These are phyloP conservation scores for Prunella vulgaris DNA, from an alignment of 257 asterid species.

Conservation along the genomic window DNA sequence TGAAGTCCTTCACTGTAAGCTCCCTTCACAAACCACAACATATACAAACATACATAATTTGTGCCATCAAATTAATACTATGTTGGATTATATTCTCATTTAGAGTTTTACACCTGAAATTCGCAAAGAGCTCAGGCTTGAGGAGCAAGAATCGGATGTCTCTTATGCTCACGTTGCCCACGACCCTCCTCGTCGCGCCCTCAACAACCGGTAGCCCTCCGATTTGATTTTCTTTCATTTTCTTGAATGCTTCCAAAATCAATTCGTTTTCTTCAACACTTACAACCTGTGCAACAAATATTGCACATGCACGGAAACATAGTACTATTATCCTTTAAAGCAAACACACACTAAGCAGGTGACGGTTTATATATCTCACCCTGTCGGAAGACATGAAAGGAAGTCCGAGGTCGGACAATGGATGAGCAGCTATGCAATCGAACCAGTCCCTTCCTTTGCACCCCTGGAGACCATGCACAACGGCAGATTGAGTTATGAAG, in stretches of 20 bases:
- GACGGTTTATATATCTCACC: constrained; percentile 29
- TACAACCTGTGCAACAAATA: constrained; percentile 40
- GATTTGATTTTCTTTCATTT: constrained; percentile 72
- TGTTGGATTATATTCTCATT: background rate
- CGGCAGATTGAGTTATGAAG: constrained; percentile 92
- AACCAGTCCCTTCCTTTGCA: constrained; percentile 89
- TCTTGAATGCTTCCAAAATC: constrained; percentile 76
- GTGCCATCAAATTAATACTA: too few relatives aligned
- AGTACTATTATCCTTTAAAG: too few relatives aligned
- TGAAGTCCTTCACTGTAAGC: constrained; percentile 66
- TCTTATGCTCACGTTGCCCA: constrained; percentile 80
- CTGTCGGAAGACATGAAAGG: constrained; percentile 70
- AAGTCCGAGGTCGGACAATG: constrained; percentile 70
- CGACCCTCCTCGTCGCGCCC: constrained; percentile 47
- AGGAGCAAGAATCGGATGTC: constrained; percentile 83
- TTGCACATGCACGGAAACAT: too few relatives aligned
- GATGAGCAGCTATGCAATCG: constrained; percentile 53
- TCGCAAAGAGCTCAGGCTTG: constrained; percentile 67
- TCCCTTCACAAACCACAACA: constrained; percentile 39
- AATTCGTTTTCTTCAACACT: constrained; percentile 51
- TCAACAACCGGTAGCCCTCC: constrained; percentile 84
- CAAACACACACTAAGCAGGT: too few relatives aligned
- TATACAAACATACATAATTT: background rate
- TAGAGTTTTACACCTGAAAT: constrained; percentile 39
- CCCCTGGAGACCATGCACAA: constrained; percentile 64